These are phyloP conservation scores for Botrytis aclada DNA, from an alignment of 2,329 filamentous ascomycete species.

Conservation along the genomic window DNA sequence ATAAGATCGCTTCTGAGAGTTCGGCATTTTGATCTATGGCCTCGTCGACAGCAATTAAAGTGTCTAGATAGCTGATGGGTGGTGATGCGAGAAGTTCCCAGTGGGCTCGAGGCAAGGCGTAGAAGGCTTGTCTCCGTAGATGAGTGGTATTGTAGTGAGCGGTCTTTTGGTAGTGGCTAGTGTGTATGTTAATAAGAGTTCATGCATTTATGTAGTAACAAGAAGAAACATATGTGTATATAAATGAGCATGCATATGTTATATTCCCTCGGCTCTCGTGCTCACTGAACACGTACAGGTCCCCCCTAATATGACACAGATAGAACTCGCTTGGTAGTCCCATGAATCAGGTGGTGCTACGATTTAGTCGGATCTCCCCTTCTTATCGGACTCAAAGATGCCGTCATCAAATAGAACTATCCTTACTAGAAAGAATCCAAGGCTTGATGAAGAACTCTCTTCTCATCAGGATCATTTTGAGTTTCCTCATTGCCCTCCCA, in stretches of 20 bases:
- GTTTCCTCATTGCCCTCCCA: conserved; percentile 50
- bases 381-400: neutral
- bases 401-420: neutral
- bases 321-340: conserved; percentile 11
- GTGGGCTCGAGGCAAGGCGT: conserved; percentile 79
- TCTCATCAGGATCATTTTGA: conserved; percentile 68
- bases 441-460: conserved; percentile 73
- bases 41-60: conserved; percentile 73
- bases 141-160: conserved; percentile 92
- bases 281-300: neutral
- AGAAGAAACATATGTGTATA: neutral
- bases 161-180: conserved; percentile 76
- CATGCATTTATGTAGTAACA: neutral
- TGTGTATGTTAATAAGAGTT: conserved; percentile 10
- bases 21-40: conserved; percentile 87
- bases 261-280: neutral
- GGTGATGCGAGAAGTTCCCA: conserved; percentile 78
- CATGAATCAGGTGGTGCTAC: neutral
- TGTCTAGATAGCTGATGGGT: conserved; percentile 80
- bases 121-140: conserved; percentile 86
- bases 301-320: conserved; percentile 6
- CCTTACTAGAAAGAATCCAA: conserved; percentile 87
- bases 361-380: neutral
- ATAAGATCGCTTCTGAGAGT: conserved; percentile 74
- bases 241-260: neutral